A percentile compares a stretch with the other conserved stretches of the same genome.
Evolutionary conservation across 2,329 filamentous ascomycete species (phyloP).

Genomic region (Calcarisporium arbuscula): DNA sequence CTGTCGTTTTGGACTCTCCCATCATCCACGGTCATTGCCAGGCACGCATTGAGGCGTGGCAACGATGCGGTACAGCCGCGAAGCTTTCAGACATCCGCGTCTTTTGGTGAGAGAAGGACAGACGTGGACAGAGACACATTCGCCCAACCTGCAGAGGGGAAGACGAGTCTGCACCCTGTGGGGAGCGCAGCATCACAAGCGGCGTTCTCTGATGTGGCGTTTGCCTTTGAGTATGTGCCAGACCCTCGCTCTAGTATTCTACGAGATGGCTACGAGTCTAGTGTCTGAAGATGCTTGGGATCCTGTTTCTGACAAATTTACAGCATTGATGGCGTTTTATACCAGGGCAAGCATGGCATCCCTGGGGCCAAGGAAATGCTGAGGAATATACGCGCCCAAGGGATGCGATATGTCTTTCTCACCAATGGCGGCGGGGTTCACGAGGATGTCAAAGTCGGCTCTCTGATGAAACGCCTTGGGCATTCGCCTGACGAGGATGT

Average conservation of each 20-base stretch:
- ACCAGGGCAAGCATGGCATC: constrained; percentile 73
- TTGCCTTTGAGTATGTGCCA: constrained; percentile 29
- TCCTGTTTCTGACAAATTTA: neutral
- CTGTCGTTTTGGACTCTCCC: neutral
- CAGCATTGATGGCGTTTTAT: constrained; percentile 87
- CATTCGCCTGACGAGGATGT: constrained; percentile 25
- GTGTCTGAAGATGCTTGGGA: neutral
- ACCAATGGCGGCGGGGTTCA: constrained; percentile 92
- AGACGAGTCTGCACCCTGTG: no score
- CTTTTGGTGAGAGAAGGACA: neutral
- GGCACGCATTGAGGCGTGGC: no score
- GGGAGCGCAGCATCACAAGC: constrained; percentile 14
- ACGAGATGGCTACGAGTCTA: neutral
- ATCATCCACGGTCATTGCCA: neutral
- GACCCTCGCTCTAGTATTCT: neutral
- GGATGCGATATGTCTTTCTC: constrained; percentile 86
- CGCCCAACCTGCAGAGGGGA: no score
- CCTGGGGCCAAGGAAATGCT: constrained; percentile 72
- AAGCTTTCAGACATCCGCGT: neutral
- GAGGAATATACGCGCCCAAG: constrained; percentile 62
- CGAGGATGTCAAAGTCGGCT: constrained; percentile 44
- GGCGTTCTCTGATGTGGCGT: constrained; percentile 26
- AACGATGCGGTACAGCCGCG: no score
- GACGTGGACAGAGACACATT: no score
- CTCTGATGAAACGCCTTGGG: constrained; percentile 25